Base-by-base conservation (phyloP, 2,329 filamentous ascomycete genomes). In the Botrytis cinerea region DNA sequence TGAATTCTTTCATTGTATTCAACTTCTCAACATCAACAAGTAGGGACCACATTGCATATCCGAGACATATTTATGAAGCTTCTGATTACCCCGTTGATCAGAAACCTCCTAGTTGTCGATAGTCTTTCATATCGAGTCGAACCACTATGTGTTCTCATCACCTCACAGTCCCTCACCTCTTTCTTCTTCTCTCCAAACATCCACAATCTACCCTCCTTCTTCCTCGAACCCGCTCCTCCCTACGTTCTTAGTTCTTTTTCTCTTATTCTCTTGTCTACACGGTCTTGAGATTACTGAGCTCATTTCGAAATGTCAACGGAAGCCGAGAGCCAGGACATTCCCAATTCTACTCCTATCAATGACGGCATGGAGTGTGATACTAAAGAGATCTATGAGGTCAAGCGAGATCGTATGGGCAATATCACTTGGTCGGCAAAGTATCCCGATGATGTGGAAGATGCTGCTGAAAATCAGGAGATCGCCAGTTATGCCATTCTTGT, bases 361-460 rank as follows among this genome's bases (percentile, higher is more conserved):
- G 69, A 72, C 20, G 81, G 81, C 12, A 81, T 81, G 70, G 77
- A 83, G 66, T 81, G 81, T 60, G 83, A 83, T 14, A 78, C 83
- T 35, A 86, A 86, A 78, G 81, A 86, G 40, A 80, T 88, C 8
- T 88, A 87, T 74, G 12, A 54, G n/a, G 84, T 84, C 70, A 87
- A 84, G 18, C 81, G 84, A 63, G 87, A 86, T 16, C 81, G 84
- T 48, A 82, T 83, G 12, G 25, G n/a, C n/a, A 2, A 57, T 18
- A 57, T 8, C 74, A 86, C 86, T 61, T 90, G 88, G 89, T 85
- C 86, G 12, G 85, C 87, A 71, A 85, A 87, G 73, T 84, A 85
- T 43, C 88, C 89, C 1, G 83, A 86, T 66, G 86, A 89, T 75
- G 82, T 88, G 87, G 46, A 54, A 18, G 46, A 51, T 70, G 85